Conservation (phyloP, 306 rosid species). For the Cyamopsis tetragonoloba region DNA sequence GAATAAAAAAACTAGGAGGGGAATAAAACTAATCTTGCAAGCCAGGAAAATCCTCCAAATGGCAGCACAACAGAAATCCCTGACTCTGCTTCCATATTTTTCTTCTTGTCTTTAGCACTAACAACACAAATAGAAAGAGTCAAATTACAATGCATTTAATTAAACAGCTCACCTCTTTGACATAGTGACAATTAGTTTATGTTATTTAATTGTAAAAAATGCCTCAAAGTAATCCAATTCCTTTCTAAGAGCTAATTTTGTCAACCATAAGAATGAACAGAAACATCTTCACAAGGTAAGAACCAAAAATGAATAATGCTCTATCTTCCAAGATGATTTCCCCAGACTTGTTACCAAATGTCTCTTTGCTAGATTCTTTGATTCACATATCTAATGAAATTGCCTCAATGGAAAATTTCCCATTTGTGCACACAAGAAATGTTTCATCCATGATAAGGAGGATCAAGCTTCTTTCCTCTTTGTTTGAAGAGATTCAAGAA, state of each 20-base stretch:
- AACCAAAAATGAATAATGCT: conserved; percentile 46
- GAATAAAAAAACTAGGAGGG: conserved; percentile 26
- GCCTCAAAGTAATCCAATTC: conserved; percentile 7
- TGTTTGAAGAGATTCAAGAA: conserved; percentile 86
- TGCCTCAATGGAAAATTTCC: conserved; percentile 58
- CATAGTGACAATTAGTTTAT: conserved; percentile 23
- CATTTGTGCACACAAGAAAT: conserved; percentile 47
- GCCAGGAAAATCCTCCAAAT: conserved; percentile 63
- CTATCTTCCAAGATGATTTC: conserved; percentile 47
- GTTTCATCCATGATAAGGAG: conserved; percentile 77
- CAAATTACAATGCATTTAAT: conserved; percentile 40
- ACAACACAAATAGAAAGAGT: conserved; percentile 49
- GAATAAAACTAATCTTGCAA: conserved; percentile 25
- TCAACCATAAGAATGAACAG: conserved; percentile 31
- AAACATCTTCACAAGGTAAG: conserved; percentile 18
- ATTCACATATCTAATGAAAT: conserved; percentile 61
- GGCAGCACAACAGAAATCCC: conserved; percentile 51
- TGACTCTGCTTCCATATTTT: conserved; percentile 10
- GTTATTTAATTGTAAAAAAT: not conserved
- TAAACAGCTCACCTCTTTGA: conserved; percentile 30
- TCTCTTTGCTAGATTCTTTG: conserved; percentile 67
- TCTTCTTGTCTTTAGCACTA: conserved; percentile 39
- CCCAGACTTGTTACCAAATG: conserved; percentile 59
- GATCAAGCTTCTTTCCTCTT: conserved; percentile 73
- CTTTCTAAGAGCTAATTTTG: conserved; percentile 15